These are phyloP conservation scores for Blumeria hordei DNA, from an alignment of 2,329 filamentous ascomycete species.

Conservation along the genomic window DNA sequence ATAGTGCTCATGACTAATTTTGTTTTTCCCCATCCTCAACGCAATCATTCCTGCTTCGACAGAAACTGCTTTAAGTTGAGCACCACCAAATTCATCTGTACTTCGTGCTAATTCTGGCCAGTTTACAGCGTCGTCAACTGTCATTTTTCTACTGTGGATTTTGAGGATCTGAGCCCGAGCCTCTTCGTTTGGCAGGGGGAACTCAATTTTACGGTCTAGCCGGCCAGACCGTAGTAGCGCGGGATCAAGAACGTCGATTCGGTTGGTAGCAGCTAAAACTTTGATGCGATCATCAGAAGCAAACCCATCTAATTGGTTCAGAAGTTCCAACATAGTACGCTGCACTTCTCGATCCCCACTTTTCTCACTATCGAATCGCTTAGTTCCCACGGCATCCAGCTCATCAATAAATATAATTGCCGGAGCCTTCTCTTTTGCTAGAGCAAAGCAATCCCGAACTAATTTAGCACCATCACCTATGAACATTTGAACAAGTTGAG, in stretches of 20 bases:
- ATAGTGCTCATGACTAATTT: slow-evolving; percentile 95
- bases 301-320: slow-evolving; percentile 96
- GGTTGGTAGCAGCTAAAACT: slow-evolving; percentile 82
- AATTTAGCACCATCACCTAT: slow-evolving; percentile 97
- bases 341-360: slow-evolving; percentile 94
- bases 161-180: slow-evolving; percentile 88
- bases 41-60: slow-evolving; percentile 99
- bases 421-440: slow-evolving; percentile 95
- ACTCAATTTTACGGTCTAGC: slow-evolving; percentile 93
- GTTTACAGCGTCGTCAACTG: slow-evolving; percentile 76
- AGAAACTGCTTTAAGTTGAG: slow-evolving; percentile 93
- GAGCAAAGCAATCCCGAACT: slow-evolving; percentile 86
- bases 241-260: slow-evolving; percentile 80
- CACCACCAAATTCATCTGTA: slow-evolving; percentile 95
- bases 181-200: slow-evolving; percentile 93
- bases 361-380: slow-evolving; percentile 97
- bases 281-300: slow-evolving; percentile 94
- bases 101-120: slow-evolving; percentile 88
- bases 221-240: slow-evolving; percentile 77
- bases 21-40: slow-evolving; percentile 75
- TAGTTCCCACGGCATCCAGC: slow-evolving; percentile 91
- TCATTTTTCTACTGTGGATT: slow-evolving; percentile 98
- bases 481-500: slow-evolving; percentile 98
- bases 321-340: slow-evolving; percentile 92
- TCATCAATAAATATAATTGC: slow-evolving; percentile 99